Evolutionary conservation across 257 asterid genomes (phyloP), one percentile per base, ranked within the genome.

Genomic region (Gentiana dahurica): DNA sequence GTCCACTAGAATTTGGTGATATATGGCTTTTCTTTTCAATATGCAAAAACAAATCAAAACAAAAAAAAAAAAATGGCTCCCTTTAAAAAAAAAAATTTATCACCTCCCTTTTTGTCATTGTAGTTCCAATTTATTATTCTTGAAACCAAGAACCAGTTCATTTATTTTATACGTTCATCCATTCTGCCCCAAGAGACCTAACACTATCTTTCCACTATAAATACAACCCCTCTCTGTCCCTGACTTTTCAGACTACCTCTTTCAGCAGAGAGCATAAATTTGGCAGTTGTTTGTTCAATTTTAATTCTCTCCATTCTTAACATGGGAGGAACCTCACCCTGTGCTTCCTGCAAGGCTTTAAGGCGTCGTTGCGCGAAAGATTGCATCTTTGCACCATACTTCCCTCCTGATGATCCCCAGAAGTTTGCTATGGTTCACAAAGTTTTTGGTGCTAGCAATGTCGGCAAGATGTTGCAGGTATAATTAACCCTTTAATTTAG

Each of bases 381-480:
- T 74, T 89, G 97, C 66, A 55, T 80, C n/a, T 89, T 89, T 56
- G 94, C 97, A 54, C 97, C 95, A 13, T 83, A 89, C 59, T 89
- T 86, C 57, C 94, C 97, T 37, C 85, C 97, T 8, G 95, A 86
- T 49, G 97, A 89, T 33, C 97, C 97, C 56, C 95, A 89, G 62
- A 89, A 89, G 75, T 89, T 89, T 46, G 97, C 97, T 78, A 86
- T 89, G 32, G 97, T 89, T 64, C 97, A 89, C 77, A 89, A 86
- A 78, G 89, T 89, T 11, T 89, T 89, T 48, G 97, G 95, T 56
- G 94, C 97, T 39, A 89, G 97, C 77, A 89, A 89, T 46, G 77
- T 89, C 66, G 80, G 94, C 89, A 89, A 89, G 79, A 89, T 89
- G 89, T 75, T 89, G 54, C 97, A 86, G 95, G 97, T 88, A 49